Conservation (phyloP, 2,329 filamentous ascomycete genomes). For the Atkinsonella hypoxylon region DNA sequence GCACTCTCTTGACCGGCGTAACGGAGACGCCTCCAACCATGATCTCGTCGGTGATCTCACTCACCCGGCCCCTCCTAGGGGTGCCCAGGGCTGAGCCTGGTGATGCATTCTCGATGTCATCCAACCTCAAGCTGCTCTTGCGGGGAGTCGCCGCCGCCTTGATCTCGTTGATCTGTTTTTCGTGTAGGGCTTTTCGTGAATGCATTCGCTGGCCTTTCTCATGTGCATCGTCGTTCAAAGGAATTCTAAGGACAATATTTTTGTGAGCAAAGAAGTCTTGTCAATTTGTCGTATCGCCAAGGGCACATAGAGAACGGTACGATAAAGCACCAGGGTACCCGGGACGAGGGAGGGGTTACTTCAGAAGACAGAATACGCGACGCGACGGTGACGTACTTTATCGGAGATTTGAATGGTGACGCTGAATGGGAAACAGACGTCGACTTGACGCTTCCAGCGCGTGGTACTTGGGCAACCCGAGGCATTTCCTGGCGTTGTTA, state of each 20-base stretch:
- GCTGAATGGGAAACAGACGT: slow-evolving; percentile 33
- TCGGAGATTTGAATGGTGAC: slow-evolving; percentile 44
- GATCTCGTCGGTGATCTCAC: slow-evolving; percentile 42
- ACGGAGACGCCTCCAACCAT: slow-evolving; percentile 64
- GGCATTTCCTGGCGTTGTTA: slow-evolving; percentile 32
- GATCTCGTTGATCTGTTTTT: slow-evolving; percentile 85
- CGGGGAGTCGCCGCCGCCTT: slow-evolving; percentile 59
- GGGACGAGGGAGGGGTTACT: background rate
- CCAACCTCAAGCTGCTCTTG: slow-evolving; percentile 47
- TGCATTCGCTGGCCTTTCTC: slow-evolving; percentile 85
- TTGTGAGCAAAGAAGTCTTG: slow-evolving; percentile 1
- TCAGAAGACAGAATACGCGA: background rate
- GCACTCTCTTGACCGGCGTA: slow-evolving; percentile 92
- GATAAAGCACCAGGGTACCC: background rate
- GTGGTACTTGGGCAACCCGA: slow-evolving; percentile 44
- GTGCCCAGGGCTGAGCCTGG: slow-evolving; percentile 44
- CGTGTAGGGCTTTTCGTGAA: slow-evolving; percentile 76
- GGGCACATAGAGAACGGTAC: background rate
- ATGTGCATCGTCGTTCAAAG: slow-evolving; percentile 86
- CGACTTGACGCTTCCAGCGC: slow-evolving; percentile 34
- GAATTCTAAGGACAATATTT: slow-evolving; percentile 49
- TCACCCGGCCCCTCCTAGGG: slow-evolving; percentile 28
- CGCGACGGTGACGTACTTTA: slow-evolving; percentile 35
- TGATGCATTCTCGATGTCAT: slow-evolving; percentile 44
- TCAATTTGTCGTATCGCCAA: background rate